A percentile compares a stretch with the other conserved stretches of the same genome.
Conservation (phyloP, 2,329 filamentous ascomycete genomes). For the Fonsecaea monophora region DNA sequence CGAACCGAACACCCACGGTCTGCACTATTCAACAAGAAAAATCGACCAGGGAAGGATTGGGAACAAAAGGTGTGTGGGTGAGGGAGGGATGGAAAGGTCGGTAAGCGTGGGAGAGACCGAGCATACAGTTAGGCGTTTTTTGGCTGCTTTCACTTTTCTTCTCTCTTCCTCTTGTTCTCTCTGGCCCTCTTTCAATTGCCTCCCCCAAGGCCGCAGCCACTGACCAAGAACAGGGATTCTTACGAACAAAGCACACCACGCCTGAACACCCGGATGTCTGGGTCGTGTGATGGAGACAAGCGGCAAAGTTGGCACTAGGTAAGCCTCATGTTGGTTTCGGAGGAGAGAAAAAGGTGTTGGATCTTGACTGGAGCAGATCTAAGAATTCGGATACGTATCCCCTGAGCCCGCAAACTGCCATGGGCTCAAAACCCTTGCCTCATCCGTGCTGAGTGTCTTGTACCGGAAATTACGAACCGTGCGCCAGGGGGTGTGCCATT, state of each 20-base stretch:
- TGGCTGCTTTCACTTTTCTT: background rate
- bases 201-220: background rate
- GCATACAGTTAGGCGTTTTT: background rate
- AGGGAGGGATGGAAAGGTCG: background rate
- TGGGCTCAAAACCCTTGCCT: conserved; percentile 1
- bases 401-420: background rate
- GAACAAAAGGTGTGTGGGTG: background rate
- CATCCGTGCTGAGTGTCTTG: background rate
- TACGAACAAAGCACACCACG: background rate
- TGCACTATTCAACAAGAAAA: background rate
- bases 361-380: conserved; percentile 1
- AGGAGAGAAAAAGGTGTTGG: background rate
- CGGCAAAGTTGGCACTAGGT: background rate
- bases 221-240: background rate
- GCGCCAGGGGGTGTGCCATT: conserved; percentile 3
- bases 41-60: background rate
- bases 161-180: background rate
- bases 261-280: background rate
- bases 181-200: background rate
- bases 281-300: conserved; percentile 6
- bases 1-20: background rate
- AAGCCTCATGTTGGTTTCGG: conserved; percentile 9
- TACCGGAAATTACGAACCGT: conserved; percentile 3
- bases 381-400: conserved; percentile 1
- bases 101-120: conserved; percentile 1